Evolutionary conservation across 164 flowering plant genomes (phyloP), one percentile per base, ranked within the genome.

Genomic region (Vitis riparia): DNA sequence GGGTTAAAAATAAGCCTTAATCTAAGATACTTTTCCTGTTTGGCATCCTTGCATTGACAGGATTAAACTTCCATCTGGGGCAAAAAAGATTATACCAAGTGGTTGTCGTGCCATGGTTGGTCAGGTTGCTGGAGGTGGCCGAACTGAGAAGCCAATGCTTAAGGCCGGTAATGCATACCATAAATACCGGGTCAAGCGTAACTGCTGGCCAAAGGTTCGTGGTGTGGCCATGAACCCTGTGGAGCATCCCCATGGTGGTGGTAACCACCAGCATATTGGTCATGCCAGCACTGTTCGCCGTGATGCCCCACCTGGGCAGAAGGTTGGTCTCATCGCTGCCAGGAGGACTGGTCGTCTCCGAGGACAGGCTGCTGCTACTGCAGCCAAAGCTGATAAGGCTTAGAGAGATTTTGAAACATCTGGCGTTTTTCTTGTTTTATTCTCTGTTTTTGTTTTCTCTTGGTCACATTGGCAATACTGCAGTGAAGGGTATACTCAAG

Each of bases 181-280:
- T 78, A 86, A 86, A 65, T 86, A 55, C 70, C 76, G 83, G 53
- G 89, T 84, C 59, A 86, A 84, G 85, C 75, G 89, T 67, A 86
- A 86, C 82, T 82, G 87, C 85, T 86, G 89, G 89, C 89, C 87
- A n/a, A 86, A 82, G 87, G 87, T 84, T 19, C 87, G 86, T 75
- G 89, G 87, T 84, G 89, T 86, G 61, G 89, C 89, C 8, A 86
- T 86, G 89, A 86, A 86, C 47, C 89, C 89, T 6, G 89, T 86
- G 29, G 87, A 84, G 82, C 88, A 85, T 82, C 89, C 89, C 29
- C 87, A 84, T 61, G 89, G 87, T 64, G 89, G 87, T 66, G 89
- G 89, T 78, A 86, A 86, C 82, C 89, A 86, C 65, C 89, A 84
- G 62, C 90, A 87, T 63, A 83, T 87, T 69, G 87, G 90, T 6